Base-by-base conservation (phyloP, 129 eudicot genomes). In the Helianthus tuberosus region DNA sequence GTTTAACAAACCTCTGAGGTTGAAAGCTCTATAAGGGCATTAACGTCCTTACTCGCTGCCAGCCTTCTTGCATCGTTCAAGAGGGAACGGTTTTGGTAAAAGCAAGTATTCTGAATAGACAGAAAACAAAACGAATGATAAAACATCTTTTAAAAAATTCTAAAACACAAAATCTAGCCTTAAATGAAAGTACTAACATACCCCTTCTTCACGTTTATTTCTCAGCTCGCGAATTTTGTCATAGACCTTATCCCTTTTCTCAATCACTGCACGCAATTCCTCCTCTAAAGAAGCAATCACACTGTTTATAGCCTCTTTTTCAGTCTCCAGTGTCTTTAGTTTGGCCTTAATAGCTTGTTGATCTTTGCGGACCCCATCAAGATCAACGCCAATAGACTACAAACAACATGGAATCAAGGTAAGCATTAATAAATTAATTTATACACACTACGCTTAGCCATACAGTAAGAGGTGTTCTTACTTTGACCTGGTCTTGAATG, bases 401-500 rank as follows among this genome's bases (percentile, higher is more conserved):
- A 86, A 63, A 68, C 39, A 65, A 61, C 65, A 80, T 29, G 13
- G n/a, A 69, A 72, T 50, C 49, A 41, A 15, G n/a, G 6, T 15
- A 41, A 50, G 54, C 17, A 69, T 68, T 51, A 35, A 52, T 32
- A 76, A 16, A n/a, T 2, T 8, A 36, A 71, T 20, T 38, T 54
- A 20, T 10, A 12, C 46, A 61, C 66, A 16, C 10, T 12, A 71
- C 3, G 69, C 67, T 15, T 68, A 2, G 20, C 15, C 51, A 11
- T 29, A n/a, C n/a, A n/a, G 12, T 52, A 38, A 57, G 16, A 23
- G 71, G 77, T 41, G 36, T 57, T 76, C 92, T 76, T 89, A 94
- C 98, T 78, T 94, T 94, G 80, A 94, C 96, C 80, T 94, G 98
- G 81, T 86, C 97, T 68, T 90, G 93, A 73, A 94, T 86, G 75